A percentile compares a stretch with the other conserved stretches of the same genome.
phyloP scores from a whole-genome alignment of 139 green algal genomes.

The Haematococcus sp. region DNA sequence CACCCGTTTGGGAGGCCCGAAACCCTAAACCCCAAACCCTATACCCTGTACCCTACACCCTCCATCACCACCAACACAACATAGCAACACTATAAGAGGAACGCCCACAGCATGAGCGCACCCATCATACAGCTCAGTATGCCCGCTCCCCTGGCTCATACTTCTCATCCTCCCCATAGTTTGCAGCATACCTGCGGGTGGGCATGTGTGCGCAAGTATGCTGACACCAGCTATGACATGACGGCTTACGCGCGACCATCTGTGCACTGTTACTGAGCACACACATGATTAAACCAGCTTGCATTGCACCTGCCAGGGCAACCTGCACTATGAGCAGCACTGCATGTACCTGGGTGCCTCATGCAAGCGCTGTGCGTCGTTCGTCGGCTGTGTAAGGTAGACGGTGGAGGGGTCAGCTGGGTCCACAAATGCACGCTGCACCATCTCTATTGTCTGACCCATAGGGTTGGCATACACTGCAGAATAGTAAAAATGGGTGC shows the following conservation, averaged over 20 bases:
- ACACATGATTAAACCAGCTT: neutral
- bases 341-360: constrained; percentile 15
- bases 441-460: constrained; percentile 3
- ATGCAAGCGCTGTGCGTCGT: constrained; percentile 33
- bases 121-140: neutral
- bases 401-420: constrained; percentile 74
- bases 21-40: too few species aligned
- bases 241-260: too few species aligned
- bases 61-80: too few species aligned
- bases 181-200: constrained; percentile 54
- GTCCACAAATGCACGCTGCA: constrained; percentile 61
- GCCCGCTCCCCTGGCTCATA: constrained; percentile 33
- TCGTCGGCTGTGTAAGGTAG: constrained; percentile 64
- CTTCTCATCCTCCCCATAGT: constrained; percentile 60
- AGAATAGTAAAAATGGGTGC: too few species aligned
- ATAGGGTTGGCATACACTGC: too few species aligned
- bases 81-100: too few species aligned
- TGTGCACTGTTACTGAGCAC: too few species aligned
- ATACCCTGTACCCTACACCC: too few species aligned
- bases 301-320: neutral
- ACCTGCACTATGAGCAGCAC: neutral
- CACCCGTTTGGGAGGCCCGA: too few species aligned
- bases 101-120: too few species aligned
- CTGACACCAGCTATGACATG: neutral
- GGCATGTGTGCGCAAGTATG: neutral